Percentiles rank a stretch among this genome's conserved stretches.
Evolutionary conservation across 1,139 yeast species (phyloP).

Genomic region (Nadsonia starkeyi-henricii): DNA sequence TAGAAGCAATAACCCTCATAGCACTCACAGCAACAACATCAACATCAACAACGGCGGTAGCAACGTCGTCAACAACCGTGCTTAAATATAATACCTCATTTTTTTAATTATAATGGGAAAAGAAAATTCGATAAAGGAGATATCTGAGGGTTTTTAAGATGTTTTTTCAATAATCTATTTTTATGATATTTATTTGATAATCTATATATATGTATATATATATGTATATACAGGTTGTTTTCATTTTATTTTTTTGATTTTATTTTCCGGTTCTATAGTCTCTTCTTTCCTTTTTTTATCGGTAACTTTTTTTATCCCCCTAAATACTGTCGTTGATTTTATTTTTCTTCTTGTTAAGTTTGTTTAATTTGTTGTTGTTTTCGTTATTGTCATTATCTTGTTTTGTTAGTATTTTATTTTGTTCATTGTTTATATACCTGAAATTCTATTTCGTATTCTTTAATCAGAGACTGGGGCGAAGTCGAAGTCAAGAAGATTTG

Average conservation of each 20-base stretch:
- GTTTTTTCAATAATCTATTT: neutral
- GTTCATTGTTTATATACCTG: too few species aligned
- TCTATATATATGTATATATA: neutral
- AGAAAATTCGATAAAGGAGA: neutral
- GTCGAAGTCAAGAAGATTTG: too few species aligned
- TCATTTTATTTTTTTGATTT: neutral
- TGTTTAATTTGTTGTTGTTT: too few species aligned
- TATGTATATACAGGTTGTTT: neutral
- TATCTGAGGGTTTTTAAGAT: neutral
- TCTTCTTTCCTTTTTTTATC: neutral
- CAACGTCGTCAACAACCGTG: constrained; percentile 3
- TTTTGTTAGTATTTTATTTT: too few species aligned
- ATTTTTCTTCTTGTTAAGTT: neutral
- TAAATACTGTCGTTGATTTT: neutral
- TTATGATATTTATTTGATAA: neutral
- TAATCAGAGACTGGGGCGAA: too few species aligned
- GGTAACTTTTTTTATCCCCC: neutral
- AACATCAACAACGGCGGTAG: neutral
- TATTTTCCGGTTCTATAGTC: neutral
- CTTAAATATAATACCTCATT: neutral
- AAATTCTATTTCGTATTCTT: too few species aligned
- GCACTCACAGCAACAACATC: neutral
- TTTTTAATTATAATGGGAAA: neutral
- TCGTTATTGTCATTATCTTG: too few species aligned
- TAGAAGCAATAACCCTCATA: neutral